A percentile compares a stretch with the other conserved stretches of the same genome.
Evolutionary conservation across 2,329 filamentous ascomycete species (phyloP).

Genomic region (Fusarium fracticaudum): DNA sequence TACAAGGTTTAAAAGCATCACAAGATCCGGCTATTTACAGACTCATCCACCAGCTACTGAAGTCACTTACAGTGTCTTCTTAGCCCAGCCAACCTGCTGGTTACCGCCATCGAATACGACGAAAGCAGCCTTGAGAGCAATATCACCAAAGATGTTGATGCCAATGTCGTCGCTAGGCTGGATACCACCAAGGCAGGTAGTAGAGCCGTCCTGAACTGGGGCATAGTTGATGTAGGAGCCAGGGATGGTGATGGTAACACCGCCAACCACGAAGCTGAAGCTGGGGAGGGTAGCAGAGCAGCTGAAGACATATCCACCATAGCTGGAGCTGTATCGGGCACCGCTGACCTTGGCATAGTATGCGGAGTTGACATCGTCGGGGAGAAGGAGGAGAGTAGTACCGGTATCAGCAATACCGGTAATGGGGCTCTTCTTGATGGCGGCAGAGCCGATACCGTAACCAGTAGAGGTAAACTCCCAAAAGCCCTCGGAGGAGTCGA

Average conservation of each 20-base stretch:
- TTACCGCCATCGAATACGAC: conserved; percentile 62
- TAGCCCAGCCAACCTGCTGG: conserved; percentile 34
- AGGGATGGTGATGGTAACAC: conserved; percentile 65
- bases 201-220: conserved; percentile 51
- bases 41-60: not conserved
- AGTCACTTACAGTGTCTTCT: conserved; percentile 14
- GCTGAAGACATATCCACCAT: conserved; percentile 59
- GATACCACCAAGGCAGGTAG: conserved; percentile 74
- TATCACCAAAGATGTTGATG: conserved; percentile 70
- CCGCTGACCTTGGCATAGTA: conserved; percentile 61
- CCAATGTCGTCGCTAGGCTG: conserved; percentile 60
- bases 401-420: conserved; percentile 66
- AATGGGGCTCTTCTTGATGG: conserved; percentile 47
- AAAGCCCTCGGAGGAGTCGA: conserved; percentile 69
- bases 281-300: conserved; percentile 59
- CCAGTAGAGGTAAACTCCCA: conserved; percentile 64
- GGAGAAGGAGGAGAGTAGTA: conserved; percentile 71
- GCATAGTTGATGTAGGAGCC: conserved; percentile 66
- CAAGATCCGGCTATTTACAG: not conserved
- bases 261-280: conserved; percentile 65
- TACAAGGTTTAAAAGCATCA: not conserved
- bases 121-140: conserved; percentile 69
- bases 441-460: conserved; percentile 27
- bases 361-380: conserved; percentile 58
- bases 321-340: conserved; percentile 50